These are phyloP conservation scores for Hippophae rhamnoides DNA, from an alignment of 306 rosid species.

Conservation along the genomic window DNA sequence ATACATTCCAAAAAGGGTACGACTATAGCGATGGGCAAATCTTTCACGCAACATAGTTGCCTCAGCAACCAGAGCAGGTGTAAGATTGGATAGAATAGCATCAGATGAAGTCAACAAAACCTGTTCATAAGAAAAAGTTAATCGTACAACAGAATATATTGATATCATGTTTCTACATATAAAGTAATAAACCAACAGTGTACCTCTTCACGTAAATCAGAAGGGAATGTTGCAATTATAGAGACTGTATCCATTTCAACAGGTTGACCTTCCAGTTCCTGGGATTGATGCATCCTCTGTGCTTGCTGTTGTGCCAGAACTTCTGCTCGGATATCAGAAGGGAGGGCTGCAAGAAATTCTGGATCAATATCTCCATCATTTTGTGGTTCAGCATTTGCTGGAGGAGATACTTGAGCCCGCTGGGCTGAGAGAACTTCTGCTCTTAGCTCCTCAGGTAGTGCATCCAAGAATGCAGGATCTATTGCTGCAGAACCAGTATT, in stretches of 20 bases:
- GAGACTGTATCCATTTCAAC: conserved; percentile 98
- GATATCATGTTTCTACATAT: not conserved
- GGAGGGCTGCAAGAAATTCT: conserved; percentile 99
- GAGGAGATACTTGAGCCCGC: conserved; percentile 77
- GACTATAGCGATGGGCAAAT: conserved; percentile 89
- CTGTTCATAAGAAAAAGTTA: conserved; percentile 27
- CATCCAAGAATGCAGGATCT: conserved; percentile 94
- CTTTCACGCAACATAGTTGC: conserved; percentile 93
- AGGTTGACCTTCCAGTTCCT: conserved; percentile 96
- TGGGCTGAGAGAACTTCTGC: conserved; percentile 95
- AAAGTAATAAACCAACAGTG: conserved; percentile 5
- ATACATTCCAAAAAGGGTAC: conserved; percentile 81
- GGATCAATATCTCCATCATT: conserved; percentile 87
- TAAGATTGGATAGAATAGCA: conserved; percentile 87
- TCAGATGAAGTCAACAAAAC: conserved; percentile 95
- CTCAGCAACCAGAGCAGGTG: conserved; percentile 97
- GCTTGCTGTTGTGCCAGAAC: conserved; percentile 97
- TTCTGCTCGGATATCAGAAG: conserved; percentile 93
- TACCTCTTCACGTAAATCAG: conserved; percentile 95
- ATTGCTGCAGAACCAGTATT: conserved; percentile 81
- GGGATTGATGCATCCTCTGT: conserved; percentile 85
- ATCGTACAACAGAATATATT: not conserved
- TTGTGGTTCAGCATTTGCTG: conserved; percentile 61
- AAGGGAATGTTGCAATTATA: conserved; percentile 94
- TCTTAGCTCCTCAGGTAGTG: conserved; percentile 95